Evolutionary conservation across 2,329 filamentous ascomycete species (phyloP).

Genomic region (Fusarium brachygibbosum): DNA sequence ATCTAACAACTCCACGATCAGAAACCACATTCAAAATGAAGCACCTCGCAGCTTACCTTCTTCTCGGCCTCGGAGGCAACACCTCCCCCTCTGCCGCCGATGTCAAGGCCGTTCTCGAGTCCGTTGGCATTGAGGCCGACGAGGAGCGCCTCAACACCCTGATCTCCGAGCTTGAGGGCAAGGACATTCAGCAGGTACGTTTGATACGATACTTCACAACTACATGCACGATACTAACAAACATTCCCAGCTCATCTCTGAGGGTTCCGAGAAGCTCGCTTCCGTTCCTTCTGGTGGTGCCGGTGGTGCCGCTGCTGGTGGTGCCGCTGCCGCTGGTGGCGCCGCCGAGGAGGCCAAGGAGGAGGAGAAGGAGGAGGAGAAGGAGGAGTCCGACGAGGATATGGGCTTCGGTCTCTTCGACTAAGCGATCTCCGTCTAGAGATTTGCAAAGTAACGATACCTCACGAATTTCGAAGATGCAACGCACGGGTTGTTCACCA

Average conservation of each 20-base stretch:
- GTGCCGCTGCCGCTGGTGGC: conserved; percentile 76
- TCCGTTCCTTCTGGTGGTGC: conserved; percentile 95
- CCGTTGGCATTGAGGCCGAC: conserved; percentile 96
- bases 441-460: conserved; percentile 51
- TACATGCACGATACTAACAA: conserved; percentile 36
- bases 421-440: conserved; percentile 63
- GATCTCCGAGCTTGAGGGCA: conserved; percentile 90
- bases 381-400: conserved; percentile 76
- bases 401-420: conserved; percentile 84
- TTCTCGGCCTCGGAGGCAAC: conserved; percentile 95
- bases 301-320: conserved; percentile 77
- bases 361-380: conserved; percentile 81
- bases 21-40: conserved; percentile 84
- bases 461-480: conserved; percentile 54
- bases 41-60: conserved; percentile 99
- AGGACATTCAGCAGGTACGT: conserved; percentile 91
- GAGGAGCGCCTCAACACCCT: conserved; percentile 87
- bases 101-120: conserved; percentile 88
- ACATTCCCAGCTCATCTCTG: conserved; percentile 80
- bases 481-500: conserved; percentile 51
- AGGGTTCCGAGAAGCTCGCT: conserved; percentile 93
- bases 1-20: conserved; percentile 44
- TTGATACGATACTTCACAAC: background rate
- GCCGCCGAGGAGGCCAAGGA: conserved; percentile 79
- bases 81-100: conserved; percentile 85